Conservation (phyloP, 352 stramenopile genomes). For the Bremia lactucae region DNA sequence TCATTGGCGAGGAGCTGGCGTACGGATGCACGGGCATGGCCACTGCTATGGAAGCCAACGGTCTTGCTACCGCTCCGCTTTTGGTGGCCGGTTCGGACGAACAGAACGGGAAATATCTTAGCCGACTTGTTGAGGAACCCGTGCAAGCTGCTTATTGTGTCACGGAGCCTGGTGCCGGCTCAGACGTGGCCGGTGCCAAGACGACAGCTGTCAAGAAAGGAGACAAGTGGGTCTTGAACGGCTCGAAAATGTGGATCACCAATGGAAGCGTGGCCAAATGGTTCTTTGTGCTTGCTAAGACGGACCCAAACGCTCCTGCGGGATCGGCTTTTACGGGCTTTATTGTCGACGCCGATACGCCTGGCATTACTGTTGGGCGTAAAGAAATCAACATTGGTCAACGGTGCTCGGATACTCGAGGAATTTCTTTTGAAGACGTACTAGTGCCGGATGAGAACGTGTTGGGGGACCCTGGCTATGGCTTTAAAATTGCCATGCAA, state of each 20-base stretch:
- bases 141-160: slow-evolving; percentile 84
- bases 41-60: slow-evolving; percentile 87
- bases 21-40: slow-evolving; percentile 87
- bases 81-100: slow-evolving; percentile 72
- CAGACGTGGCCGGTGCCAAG: slow-evolving; percentile 82
- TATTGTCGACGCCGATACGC: slow-evolving; percentile 80
- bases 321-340: slow-evolving; percentile 85
- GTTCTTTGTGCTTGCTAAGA: slow-evolving; percentile 89
- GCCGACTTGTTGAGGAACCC: slow-evolving; percentile 68
- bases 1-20: slow-evolving; percentile 86
- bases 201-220: slow-evolving; percentile 88
- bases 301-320: slow-evolving; percentile 56
- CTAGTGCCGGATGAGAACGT: slow-evolving; percentile 83
- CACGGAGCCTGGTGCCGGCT: slow-evolving; percentile 84
- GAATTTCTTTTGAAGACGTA: slow-evolving; percentile 88
- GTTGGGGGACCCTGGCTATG: slow-evolving; percentile 74
- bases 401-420: slow-evolving; percentile 83
- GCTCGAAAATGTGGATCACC: slow-evolving; percentile 91
- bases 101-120: slow-evolving; percentile 84
- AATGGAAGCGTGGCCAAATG: slow-evolving; percentile 87
- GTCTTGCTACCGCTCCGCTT: slow-evolving; percentile 68
- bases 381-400: slow-evolving; percentile 90
- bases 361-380: slow-evolving; percentile 76
- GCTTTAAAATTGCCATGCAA: slow-evolving; percentile 90
- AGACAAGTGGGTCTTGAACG: slow-evolving; percentile 90